Percentiles rank a stretch among this genome's conserved stretches.
Evolutionary conservation across 495 filamentous ascomycete genomes (phyloP).

Genomic region (Annulohypoxylon moriforme): DNA sequence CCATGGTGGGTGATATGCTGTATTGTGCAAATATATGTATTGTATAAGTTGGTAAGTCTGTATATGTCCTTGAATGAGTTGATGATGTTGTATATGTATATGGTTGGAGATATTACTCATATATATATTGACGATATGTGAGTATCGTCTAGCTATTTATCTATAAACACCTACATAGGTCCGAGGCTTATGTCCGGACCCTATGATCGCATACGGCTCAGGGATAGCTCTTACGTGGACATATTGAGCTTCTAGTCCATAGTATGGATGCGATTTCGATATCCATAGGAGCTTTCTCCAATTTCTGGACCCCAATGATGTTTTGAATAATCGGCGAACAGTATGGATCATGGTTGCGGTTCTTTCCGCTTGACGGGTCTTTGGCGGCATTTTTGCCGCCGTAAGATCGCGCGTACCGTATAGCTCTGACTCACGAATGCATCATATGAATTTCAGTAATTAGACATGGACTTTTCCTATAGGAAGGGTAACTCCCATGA

Average conservation of each 20-base stretch:
- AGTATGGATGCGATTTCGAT: neutral
- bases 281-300: neutral
- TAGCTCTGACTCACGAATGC: neutral
- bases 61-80: neutral
- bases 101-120: neutral
- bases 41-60: neutral
- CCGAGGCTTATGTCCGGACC: neutral
- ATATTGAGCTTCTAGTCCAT: neutral
- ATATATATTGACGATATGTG: constrained; percentile 8
- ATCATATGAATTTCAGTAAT: neutral
- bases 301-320: neutral
- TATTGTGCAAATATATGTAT: neutral
- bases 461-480: neutral
- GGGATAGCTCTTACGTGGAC: neutral
- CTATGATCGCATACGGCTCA: neutral
- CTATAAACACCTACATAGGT: neutral
- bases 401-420: neutral
- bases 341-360: neutral
- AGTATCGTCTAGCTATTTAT: neutral
- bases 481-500: neutral
- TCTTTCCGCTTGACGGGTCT: neutral
- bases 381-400: neutral
- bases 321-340: neutral
- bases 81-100: neutral
- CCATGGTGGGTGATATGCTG: neutral